Evolutionary conservation across 2,329 filamentous ascomycete species (phyloP).

Genomic region (Alternaria sp.): DNA sequence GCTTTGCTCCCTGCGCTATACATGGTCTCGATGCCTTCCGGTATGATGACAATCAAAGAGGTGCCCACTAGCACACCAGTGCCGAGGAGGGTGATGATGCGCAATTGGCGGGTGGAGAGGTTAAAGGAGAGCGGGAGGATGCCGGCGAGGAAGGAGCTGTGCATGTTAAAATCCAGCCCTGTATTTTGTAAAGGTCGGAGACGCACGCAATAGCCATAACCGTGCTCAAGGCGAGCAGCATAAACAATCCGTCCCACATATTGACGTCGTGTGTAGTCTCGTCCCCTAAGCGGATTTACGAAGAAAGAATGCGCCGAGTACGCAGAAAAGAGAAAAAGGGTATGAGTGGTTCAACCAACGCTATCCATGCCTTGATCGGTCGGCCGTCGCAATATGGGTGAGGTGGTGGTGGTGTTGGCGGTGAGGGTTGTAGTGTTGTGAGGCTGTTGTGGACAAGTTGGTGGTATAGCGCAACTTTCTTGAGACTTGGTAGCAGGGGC

Average conservation of each 20-base stretch:
- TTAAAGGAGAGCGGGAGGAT: conserved; percentile 88
- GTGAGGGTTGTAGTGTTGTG: conserved; percentile 10
- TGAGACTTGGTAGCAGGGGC: conserved; percentile 20
- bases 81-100: conserved; percentile 89
- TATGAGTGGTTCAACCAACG: conserved; percentile 21
- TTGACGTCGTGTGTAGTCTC: conserved; percentile 28
- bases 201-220: conserved; percentile 71
- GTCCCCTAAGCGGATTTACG: conserved; percentile 16
- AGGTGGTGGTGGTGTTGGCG: conserved; percentile 12
- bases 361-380: conserved; percentile 28
- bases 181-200: not conserved
- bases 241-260: conserved; percentile 70
- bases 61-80: conserved; percentile 95
- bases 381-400: conserved; percentile 13
- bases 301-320: conserved; percentile 27
- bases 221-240: conserved; percentile 69
- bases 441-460: conserved; percentile 10
- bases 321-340: conserved; percentile 26
- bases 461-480: conserved; percentile 27
- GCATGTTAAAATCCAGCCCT: conserved; percentile 23
- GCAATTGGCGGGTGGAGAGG: conserved; percentile 84
- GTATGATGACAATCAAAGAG: conserved; percentile 95
- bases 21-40: conserved; percentile 92
- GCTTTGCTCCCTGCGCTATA: conserved; percentile 63
- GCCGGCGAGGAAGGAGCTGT: conserved; percentile 91